Evolutionary conservation across 495 filamentous ascomycete species (phyloP).

Genomic region (Aspergillus nanangensis): DNA sequence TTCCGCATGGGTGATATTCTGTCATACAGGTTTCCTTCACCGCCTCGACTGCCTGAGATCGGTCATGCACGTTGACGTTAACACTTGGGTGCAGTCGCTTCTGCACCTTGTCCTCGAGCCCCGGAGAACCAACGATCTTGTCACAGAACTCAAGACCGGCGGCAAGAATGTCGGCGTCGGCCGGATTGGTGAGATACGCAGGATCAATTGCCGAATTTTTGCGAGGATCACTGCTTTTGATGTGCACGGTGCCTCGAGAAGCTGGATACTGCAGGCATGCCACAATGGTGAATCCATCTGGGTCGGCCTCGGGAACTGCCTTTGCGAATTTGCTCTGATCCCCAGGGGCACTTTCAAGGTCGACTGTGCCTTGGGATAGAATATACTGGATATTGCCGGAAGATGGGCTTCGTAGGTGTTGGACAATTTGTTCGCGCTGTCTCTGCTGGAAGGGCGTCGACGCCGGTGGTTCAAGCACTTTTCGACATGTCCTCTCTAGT

Average conservation of each 20-base stretch:
- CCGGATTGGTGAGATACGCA: slow-evolving; percentile 28
- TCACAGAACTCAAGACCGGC: slow-evolving; percentile 23
- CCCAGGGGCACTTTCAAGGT: slow-evolving; percentile 9
- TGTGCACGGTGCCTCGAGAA: slow-evolving; percentile 54
- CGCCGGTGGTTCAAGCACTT: slow-evolving; percentile 15
- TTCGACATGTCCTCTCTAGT: slow-evolving; percentile 14
- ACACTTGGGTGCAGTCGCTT: slow-evolving; percentile 14
- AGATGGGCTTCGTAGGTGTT: slow-evolving; percentile 16
- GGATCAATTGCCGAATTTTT: slow-evolving; percentile 18
- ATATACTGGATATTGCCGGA: slow-evolving; percentile 25
- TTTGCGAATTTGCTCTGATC: slow-evolving; percentile 15
- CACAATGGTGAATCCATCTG: slow-evolving; percentile 15
- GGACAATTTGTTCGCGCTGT: slow-evolving; percentile 20
- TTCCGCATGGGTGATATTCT: slow-evolving; percentile 32
- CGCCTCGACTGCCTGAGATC: slow-evolving; percentile 9
- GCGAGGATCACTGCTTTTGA: slow-evolving; percentile 26
- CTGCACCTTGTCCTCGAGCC: slow-evolving; percentile 14
- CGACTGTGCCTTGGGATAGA: slow-evolving; percentile 12
- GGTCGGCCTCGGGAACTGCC: slow-evolving; percentile 5
- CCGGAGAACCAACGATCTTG: slow-evolving; percentile 11
- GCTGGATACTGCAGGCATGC: slow-evolving; percentile 31
- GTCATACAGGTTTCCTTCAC: slow-evolving; percentile 14
- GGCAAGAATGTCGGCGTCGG: slow-evolving; percentile 34
- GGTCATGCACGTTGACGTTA: slow-evolving; percentile 16
- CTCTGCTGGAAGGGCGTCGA: slow-evolving; percentile 18